These are phyloP conservation scores for Kuraishia hungarica DNA, from an alignment of 805 yeast species.

Conservation along the genomic window DNA sequence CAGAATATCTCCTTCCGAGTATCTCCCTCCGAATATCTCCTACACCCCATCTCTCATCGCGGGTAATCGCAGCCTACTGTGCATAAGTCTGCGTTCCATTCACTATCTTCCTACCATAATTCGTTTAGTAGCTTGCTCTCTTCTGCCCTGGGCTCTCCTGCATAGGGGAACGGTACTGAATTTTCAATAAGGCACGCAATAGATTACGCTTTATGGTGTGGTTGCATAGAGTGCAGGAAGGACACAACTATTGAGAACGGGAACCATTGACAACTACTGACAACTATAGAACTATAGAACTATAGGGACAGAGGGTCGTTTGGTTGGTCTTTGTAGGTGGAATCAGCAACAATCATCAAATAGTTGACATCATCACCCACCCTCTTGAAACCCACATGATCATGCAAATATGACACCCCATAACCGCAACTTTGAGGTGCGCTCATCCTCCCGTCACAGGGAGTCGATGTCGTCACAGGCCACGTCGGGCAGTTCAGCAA, in stretches of 20 bases:
- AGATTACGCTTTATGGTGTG: background rate
- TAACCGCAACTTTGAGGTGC: background rate
- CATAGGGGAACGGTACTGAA: background rate
- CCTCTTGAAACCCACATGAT: background rate
- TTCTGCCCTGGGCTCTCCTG: background rate
- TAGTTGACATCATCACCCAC: too few relatives aligned
- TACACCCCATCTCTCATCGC: background rate
- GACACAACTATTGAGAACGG: too few relatives aligned
- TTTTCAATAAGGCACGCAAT: background rate
- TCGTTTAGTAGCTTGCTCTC: too few relatives aligned
- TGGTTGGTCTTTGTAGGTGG: too few relatives aligned
- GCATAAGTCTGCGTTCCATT: background rate
- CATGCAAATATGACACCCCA: constrained; percentile 1
- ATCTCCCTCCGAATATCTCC: too few relatives aligned
- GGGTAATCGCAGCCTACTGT: background rate
- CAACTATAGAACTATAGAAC: background rate
- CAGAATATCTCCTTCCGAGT: too few relatives aligned
- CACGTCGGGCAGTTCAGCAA: constrained; percentile 4
- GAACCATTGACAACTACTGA: too few relatives aligned
- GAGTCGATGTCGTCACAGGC: constrained; percentile 19
- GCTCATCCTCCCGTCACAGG: constrained; percentile 21
- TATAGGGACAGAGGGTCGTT: too few relatives aligned
- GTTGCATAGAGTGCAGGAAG: background rate
- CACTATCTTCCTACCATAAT: background rate
- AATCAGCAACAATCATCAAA: too few relatives aligned